Base-by-base conservation (phyloP, 2,329 filamentous ascomycete genomes). In the Helminthosporium solani region DNA sequence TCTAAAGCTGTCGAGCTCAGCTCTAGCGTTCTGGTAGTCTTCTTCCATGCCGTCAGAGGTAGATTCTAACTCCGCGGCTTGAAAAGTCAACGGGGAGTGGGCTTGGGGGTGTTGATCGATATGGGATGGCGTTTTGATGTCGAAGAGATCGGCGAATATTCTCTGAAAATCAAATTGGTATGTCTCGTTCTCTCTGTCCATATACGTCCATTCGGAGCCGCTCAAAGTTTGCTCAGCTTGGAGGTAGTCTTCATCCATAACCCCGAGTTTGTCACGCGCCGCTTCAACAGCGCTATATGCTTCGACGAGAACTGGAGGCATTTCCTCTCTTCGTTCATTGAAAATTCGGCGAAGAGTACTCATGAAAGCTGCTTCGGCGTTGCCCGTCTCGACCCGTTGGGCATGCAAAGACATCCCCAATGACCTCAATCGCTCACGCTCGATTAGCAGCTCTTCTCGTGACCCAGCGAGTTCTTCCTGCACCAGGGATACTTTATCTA, bases 181-280 rank as follows among this genome's bases (percentile, higher is more conserved):
- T 8, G 61, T 52, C 7, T 46, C 42, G 8, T 42, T 47, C 25
- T 63, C 60, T 16, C 49, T 46, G 2, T 54, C 50, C 40, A 51
- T 44, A 33, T 54, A 59, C 7, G 2, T 36, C 58, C 58, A 61
- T 37, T 61, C 60, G 3, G 34, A 14, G 1, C 50, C 60, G 1
- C 45, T 42, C 2, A 61, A 40, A 6, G 35, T 25, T 3, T 50
- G 35, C 23, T 61, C 60, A 7, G 36, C 38, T 28, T 52, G 41
- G 3, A 59, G 8, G 20, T 55, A 52, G 2, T 60, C 47, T n/a
- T 53, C 53, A 31, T 61, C 60, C 7, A 52, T 20, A 2, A 33
- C 39, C 1, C 60, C 58, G 2, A 63, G 48, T 5, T 30, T 36
- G 19, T 58, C 52, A 4, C 56, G 42, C 15, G 33, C 39, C 19